phyloP scores from a whole-genome alignment of 2,329 filamentous ascomycete genomes.

The Apiospora malaysiana region DNA sequence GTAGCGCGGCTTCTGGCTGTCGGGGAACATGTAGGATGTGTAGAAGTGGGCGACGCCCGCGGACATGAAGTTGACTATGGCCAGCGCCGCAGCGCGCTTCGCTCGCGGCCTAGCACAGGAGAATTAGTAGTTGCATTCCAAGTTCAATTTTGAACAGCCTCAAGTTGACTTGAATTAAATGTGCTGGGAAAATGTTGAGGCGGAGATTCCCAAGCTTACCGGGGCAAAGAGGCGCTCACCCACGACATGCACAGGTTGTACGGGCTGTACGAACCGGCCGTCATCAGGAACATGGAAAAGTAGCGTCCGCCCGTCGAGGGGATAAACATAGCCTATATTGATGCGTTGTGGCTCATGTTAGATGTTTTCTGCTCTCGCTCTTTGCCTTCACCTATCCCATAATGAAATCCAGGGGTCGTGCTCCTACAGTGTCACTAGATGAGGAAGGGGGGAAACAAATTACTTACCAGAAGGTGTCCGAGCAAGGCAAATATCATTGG shows the following conservation, averaged over 20 bases:
- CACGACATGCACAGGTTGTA: conserved; percentile 30
- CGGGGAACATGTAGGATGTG: conserved; percentile 39
- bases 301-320: conserved; percentile 33
- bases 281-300: conserved; percentile 34
- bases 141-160: too few relatives aligned
- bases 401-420: too few relatives aligned
- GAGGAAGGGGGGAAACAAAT: not conserved
- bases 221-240: conserved; percentile 33
- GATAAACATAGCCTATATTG: conserved; percentile 24
- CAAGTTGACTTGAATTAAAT: too few relatives aligned
- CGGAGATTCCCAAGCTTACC: not conserved
- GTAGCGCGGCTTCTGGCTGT: conserved; percentile 38
- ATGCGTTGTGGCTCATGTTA: too few relatives aligned
- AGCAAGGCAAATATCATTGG: conserved; percentile 32
- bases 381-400: too few relatives aligned
- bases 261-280: conserved; percentile 27
- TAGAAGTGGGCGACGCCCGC: conserved; percentile 35
- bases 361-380: too few relatives aligned
- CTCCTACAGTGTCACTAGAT: too few relatives aligned
- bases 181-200: too few relatives aligned
- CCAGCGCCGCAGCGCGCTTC: conserved; percentile 33
- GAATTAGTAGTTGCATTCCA: too few relatives aligned
- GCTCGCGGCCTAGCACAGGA: conserved; percentile 32
- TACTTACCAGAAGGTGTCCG: not conserved
- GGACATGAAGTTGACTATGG: conserved; percentile 36